Base-by-base conservation (phyloP, 345 rosid genomes). In the Carallia brachiata region DNA sequence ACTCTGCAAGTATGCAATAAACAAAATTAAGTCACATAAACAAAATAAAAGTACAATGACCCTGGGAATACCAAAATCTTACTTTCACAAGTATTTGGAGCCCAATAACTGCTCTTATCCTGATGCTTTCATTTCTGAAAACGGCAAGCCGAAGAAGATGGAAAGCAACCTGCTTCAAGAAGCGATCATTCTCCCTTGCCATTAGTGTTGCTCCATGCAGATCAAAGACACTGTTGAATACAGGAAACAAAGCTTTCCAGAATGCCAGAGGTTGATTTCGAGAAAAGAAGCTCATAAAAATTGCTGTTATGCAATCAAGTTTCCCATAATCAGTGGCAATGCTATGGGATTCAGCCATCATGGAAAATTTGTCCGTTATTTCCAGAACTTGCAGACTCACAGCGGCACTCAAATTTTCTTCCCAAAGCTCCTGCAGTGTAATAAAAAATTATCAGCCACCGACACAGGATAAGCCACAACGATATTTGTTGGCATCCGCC, bases 131-230 rank as follows among this genome's bases (percentile, higher is more conserved):
- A 81, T 95, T 95, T 74, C 97, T 88, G 82, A 92, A 95, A 81
- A 95, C 96, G 39, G 84, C 93, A 73, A 95, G 97, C 59, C 99
- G 88, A 76, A 95, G 97, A 71, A 95, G 98, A 78, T 95, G 98
- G 78, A 95, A 92, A 65, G 98, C 94, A 62, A 89, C 89, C 81
- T 95, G 99, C 84, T 95, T 95, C 79, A 95, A 79, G 87, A 95
- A 95, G 54, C 99, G 97, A 76, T 95, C 99, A 65, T 95, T 95
- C 83, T 95, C 99, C 89, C 99, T 90, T 47, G 99, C 91, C 92
- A 95, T 92, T 61, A 95, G 81, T 57, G 92, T 95, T 66, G 93
- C 93, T 68, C 98, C 99, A 77, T 95, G 99, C 73, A 92, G 93
- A 81, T 90, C 93, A 78, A 90, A 86, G 61, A 90, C 82, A 73